Conservation (phyloP, 1,139 yeast species). For the Geotrichum carabidarum region DNA sequence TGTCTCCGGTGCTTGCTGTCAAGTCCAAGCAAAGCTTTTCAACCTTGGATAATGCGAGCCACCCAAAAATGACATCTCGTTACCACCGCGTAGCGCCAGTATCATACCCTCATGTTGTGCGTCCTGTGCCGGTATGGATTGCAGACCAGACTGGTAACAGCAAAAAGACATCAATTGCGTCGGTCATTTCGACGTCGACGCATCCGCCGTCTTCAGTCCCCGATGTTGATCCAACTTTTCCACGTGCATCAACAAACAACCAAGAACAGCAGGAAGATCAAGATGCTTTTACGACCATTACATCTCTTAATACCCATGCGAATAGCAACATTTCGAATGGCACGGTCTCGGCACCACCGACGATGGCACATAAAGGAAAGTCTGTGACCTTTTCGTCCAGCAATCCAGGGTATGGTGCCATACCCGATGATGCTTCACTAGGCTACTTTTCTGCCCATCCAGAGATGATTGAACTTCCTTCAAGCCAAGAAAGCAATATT, state of each 20-base stretch:
- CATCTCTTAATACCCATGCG: not conserved
- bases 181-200: not conserved
- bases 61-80: too few species aligned
- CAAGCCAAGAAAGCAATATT: not conserved
- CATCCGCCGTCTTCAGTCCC: not conserved
- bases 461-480: not conserved
- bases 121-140: slow-evolving; percentile 19
- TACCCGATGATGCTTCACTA: not conserved
- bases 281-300: not conserved
- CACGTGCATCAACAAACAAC: too few species aligned
- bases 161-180: slow-evolving; percentile 8
- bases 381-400: too few species aligned
- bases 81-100: not conserved
- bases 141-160: slow-evolving; percentile 13
- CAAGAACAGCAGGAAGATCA: too few species aligned
- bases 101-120: slow-evolving; percentile 14
- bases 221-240: not conserved
- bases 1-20: too few species aligned
- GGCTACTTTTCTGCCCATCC: not conserved
- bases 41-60: too few species aligned
- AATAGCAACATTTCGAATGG: not conserved
- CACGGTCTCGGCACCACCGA: not conserved
- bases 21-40: too few species aligned
- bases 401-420: not conserved
- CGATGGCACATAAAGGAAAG: not conserved